Evolutionary conservation across 2,329 filamentous ascomycete genomes (phyloP), one percentile per base, ranked within the genome.

Genomic region (Pezicula neosporulosa): DNA sequence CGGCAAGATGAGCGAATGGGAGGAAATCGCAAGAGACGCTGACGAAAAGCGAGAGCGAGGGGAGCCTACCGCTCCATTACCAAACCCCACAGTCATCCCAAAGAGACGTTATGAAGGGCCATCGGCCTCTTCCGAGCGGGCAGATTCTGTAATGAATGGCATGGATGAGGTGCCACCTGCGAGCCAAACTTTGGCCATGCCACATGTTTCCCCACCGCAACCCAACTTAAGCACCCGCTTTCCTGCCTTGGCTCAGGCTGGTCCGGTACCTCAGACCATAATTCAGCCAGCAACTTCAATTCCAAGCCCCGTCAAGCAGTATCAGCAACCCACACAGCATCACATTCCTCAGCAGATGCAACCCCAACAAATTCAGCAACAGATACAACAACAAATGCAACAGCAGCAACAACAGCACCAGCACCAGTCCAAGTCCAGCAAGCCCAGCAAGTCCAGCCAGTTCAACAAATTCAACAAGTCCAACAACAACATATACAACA

Each of bases 1-100:
- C 54, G 71, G 72, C 16, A 68, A 65, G 37, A 81, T 81, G 58
- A 68, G 71, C 3, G 81, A 85, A 47, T 86, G 81, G 77, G 81
- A 83, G 53, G 68, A 67, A 6, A 76, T 86, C 52, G 81, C 83
- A 1, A 72, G 71, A 47, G 81, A 85, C 43, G 82, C 85, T 15
- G 82, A 87, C 56, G 71, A 68, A 24, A 83, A 81, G 67, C 74
- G 72, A 48, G 57, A 63, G 8, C 70, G 78, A 48, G 81, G 82
- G 43, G 83, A 87, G 67, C 78, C 78, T 60, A 72, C 78, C 48
- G 83, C 82, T 1, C 75, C 79, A 19, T 79, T 83, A 35, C 84
- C 85, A 7, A 71, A 73, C n/a, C 80, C 80, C 21, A 77, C 77
- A 6, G 71, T 75, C 16, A 70, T 70, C 33, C 74, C 77, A 19